Evolutionary conservation across 495 filamentous ascomycete species (phyloP), one percentile per base, ranked within the genome.

Genomic region (Alectoria sarmentosa): DNA sequence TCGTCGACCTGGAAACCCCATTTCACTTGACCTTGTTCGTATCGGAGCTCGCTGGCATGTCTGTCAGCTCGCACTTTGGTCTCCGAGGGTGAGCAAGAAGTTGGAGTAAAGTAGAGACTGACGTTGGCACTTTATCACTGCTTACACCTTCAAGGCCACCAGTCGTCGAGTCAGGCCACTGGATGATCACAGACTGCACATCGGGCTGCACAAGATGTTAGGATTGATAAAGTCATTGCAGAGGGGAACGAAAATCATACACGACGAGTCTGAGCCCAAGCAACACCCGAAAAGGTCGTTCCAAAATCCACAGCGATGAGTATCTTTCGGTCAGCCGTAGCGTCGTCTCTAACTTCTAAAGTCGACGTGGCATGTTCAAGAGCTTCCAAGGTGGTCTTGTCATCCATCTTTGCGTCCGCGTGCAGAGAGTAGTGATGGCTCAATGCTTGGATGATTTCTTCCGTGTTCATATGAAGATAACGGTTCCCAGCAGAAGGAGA

Each of bases 1-100:
- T 79, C 73, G 9, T 73, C 74, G 48, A 85, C 79, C 44, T 78
- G 73, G 67, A 81, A 84, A 0, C 83, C 83, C 82, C 83, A 85
- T 21, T 71, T 68, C 3, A 67, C 76, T 17, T 67, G 67, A 30
- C 76, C 71, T 30, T 75, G 72, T 11, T 74, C 70, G 26, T 74
- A 79, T 26, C 69, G 71, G 0, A 77, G 62, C 65, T 79, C 75
- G 0, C 70, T 72, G 37, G 3, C 26, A 30, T 9, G 11, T 10
- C 0, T 41, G 14, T 60, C 46, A 65, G 62, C 44, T 17, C 23
- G 3, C 23, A 5, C 30, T 37, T 19, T 38, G 17, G 19, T 7
- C 1, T 10, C 21, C 14, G 2, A 26, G 7, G 13, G 13, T 17
- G 46, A 17, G 4, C 5, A 49, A 5, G 21, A 3, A 28, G 0